Conservation (phyloP, 306 rosid genomes). For the Prunus mongolica region DNA sequence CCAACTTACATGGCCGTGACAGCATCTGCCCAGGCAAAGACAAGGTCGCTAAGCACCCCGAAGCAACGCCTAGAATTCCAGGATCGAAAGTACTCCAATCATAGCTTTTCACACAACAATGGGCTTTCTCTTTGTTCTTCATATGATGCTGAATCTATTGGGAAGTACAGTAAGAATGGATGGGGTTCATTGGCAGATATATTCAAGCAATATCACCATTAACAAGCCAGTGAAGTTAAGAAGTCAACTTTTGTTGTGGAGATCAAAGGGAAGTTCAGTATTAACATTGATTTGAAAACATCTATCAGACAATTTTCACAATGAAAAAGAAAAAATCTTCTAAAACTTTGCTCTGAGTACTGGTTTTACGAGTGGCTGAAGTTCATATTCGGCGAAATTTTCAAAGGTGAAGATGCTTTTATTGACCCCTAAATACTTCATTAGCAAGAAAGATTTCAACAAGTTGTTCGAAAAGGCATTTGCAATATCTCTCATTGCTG, state of each 20-base stretch:
- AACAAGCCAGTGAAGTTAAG: neutral
- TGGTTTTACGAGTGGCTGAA: neutral
- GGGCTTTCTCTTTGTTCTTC: slow-evolving; percentile 36
- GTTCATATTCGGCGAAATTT: neutral
- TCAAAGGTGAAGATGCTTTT: neutral
- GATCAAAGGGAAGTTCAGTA: neutral
- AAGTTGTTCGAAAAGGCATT: neutral
- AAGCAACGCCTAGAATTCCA: slow-evolving; percentile 47
- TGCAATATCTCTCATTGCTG: neutral
- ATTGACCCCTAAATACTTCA: neutral
- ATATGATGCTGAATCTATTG: slow-evolving; percentile 31
- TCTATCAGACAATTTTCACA: too few relatives aligned
- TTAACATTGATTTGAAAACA: neutral
- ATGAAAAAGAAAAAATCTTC: too few relatives aligned
- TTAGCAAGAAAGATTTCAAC: neutral
- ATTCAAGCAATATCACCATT: neutral
- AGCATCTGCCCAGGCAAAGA: slow-evolving; percentile 60
- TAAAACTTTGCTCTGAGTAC: too few relatives aligned
- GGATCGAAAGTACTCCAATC: slow-evolving; percentile 30
- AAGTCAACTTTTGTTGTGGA: neutral
- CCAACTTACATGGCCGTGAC: slow-evolving; percentile 56
- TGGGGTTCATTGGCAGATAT: neutral
- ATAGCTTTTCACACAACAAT: slow-evolving; percentile 18
- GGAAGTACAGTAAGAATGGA: slow-evolving; percentile 16
- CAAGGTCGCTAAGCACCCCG: slow-evolving; percentile 65